These are phyloP conservation scores for Rhizopogon roseolus DNA, from an alignment of 768 basidiomycete genomes.

Conservation along the genomic window DNA sequence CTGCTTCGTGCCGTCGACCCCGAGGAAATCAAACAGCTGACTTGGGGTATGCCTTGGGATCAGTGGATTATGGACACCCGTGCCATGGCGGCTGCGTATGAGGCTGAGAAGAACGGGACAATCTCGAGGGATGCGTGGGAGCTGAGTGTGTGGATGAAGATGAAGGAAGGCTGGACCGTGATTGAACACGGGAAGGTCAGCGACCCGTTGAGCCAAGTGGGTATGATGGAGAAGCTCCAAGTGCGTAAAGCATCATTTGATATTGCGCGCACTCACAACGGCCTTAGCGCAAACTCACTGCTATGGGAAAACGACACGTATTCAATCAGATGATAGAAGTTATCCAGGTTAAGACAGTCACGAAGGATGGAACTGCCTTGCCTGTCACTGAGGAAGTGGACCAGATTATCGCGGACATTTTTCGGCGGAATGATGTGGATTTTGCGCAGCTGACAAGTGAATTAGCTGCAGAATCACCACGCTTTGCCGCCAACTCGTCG, in stretches of 20 bases:
- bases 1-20: conserved; percentile 24
- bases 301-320: conserved; percentile 26
- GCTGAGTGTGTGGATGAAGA: conserved; percentile 29
- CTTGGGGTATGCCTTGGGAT: conserved; percentile 27
- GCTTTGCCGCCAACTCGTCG: conserved; percentile 16
- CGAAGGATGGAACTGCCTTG: conserved; percentile 15
- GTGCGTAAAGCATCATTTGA: conserved; percentile 6
- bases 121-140: conserved; percentile 22
- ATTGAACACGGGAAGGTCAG: conserved; percentile 23
- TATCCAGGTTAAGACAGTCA: conserved; percentile 25
- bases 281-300: conserved; percentile 19
- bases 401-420: conserved; percentile 26
- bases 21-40: conserved; percentile 18
- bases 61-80: conserved; percentile 27
- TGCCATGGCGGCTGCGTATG: conserved; percentile 22
- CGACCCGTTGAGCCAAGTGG: conserved; percentile 14
- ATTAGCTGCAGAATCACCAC: conserved; percentile 14
- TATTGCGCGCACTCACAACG: neutral
- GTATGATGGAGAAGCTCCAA: conserved; percentile 26
- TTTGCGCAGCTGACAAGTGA: conserved; percentile 24
- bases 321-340: conserved; percentile 29
- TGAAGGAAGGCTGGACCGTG: conserved; percentile 20
- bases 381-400: conserved; percentile 26
- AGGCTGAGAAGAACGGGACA: conserved; percentile 15
- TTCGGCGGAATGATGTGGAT: conserved; percentile 25